These are phyloP conservation scores for Malus hybrid DNA, from an alignment of 331 rosid species.

Conservation along the genomic window DNA sequence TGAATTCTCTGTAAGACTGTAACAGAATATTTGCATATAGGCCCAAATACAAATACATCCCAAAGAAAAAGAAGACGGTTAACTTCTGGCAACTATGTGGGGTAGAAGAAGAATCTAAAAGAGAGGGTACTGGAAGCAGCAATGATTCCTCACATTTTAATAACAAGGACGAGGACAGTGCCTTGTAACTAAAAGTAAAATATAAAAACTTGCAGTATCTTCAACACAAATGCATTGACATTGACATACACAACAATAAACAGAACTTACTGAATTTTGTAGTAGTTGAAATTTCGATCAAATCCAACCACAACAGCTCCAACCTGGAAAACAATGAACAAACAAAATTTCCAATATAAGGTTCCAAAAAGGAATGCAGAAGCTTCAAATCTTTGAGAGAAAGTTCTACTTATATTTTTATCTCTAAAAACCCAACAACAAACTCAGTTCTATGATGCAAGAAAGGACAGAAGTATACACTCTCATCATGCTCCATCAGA, in stretches of 20 bases:
- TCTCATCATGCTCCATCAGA: slow-evolving; percentile 87
- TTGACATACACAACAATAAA: neutral
- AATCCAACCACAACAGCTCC: slow-evolving; percentile 99
- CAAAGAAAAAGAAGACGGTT: neutral
- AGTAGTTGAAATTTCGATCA: slow-evolving; percentile 97
- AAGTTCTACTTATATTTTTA: neutral
- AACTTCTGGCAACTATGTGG: neutral
- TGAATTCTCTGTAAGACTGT: neutral
- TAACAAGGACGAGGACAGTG: neutral
- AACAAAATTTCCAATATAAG: slow-evolving; percentile 5
- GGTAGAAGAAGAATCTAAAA: neutral
- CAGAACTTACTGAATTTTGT: slow-evolving; percentile 85
- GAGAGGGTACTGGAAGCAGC: neutral
- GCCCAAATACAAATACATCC: neutral
- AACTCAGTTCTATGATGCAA: neutral
- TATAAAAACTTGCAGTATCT: neutral
- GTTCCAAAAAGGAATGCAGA: neutral
- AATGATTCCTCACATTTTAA: neutral
- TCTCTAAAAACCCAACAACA: neutral
- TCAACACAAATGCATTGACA: neutral
- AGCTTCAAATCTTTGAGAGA: slow-evolving; percentile 7
- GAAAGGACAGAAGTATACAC: slow-evolving; percentile 38
- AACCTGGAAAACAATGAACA: slow-evolving; percentile 44
- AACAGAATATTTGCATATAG: neutral
- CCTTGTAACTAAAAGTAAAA: neutral